Evolutionary conservation across 2,329 filamentous ascomycete genomes (phyloP).

Genomic region (Aspergillus ibericus): DNA sequence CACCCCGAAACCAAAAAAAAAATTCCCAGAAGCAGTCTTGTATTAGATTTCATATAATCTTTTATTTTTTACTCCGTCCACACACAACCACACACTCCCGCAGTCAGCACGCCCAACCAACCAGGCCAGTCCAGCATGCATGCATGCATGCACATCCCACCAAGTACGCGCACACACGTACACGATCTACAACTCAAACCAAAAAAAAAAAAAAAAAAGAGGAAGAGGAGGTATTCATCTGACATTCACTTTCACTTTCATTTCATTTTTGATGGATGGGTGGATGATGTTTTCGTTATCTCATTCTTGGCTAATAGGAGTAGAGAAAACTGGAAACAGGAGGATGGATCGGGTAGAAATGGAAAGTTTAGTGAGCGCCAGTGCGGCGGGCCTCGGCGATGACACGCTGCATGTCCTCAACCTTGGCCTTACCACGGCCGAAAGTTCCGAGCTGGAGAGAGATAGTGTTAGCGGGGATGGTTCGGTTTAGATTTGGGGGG

Average conservation of each 20-base stretch:
- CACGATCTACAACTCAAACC: neutral
- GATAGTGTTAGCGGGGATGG: slow-evolving; percentile 18
- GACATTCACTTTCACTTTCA: slow-evolving; percentile 3
- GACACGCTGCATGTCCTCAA: slow-evolving; percentile 96
- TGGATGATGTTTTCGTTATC: slow-evolving; percentile 23
- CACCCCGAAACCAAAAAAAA: neutral
- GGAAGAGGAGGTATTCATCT: neutral
- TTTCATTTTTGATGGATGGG: slow-evolving; percentile 16
- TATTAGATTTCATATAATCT: slow-evolving; percentile 14
- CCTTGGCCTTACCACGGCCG: slow-evolving; percentile 98
- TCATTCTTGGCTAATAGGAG: slow-evolving; percentile 25
- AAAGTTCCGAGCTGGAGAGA: slow-evolving; percentile 84
- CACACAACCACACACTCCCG: neutral
- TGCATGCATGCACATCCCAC: neutral
- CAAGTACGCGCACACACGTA: neutral
- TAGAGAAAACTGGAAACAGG: slow-evolving; percentile 18
- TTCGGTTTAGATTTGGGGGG: neutral
- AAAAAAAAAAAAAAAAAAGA: too few species aligned
- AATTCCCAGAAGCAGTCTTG: slow-evolving; percentile 17
- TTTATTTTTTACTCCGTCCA: slow-evolving; percentile 2
- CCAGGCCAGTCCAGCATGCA: too few species aligned
- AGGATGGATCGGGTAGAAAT: slow-evolving; percentile 15
- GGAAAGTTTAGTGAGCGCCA: slow-evolving; percentile 59
- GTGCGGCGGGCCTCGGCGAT: slow-evolving; percentile 91
- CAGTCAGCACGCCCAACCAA: neutral